These are phyloP conservation scores for Stipa capillata DNA, from an alignment of 176 grass and related monocot species.

Conservation along the genomic window DNA sequence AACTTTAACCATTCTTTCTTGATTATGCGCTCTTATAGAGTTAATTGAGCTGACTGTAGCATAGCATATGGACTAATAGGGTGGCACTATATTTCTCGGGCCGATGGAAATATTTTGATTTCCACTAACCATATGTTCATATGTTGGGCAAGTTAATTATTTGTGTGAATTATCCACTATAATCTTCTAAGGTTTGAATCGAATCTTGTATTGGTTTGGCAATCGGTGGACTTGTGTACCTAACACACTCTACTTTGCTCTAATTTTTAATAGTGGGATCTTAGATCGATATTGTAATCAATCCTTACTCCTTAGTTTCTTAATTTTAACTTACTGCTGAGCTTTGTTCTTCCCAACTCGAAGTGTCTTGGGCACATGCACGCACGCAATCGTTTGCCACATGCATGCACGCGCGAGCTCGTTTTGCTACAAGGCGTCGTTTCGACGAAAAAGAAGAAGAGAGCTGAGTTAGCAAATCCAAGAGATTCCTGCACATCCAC, in stretches of 20 bases:
- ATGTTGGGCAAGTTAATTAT: no score
- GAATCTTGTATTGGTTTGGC: slow-evolving; percentile 17
- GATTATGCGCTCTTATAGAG: no score
- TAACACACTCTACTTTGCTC: slow-evolving; percentile 10
- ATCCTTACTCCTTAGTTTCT: not conserved
- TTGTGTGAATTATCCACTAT: no score
- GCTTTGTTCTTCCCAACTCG: not conserved
- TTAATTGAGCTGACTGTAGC: no score
- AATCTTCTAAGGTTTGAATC: no score
- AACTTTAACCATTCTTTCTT: no score
- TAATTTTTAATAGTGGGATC: not conserved
- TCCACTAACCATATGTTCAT: no score
- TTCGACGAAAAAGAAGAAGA: not conserved
- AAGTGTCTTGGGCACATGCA: not conserved
- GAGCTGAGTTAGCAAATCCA: not conserved
- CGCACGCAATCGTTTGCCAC: not conserved
- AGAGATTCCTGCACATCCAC: not conserved
- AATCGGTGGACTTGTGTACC: not conserved
- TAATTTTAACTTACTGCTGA: not conserved
- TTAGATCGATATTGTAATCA: not conserved
- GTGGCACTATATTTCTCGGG: no score
- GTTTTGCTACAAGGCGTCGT: not conserved
- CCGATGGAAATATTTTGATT: no score
- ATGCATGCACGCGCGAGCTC: not conserved
- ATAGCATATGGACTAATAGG: no score